Conservation (phyloP, 1,284 basidiomycete genomes). For the Coniferiporia weirii region DNA sequence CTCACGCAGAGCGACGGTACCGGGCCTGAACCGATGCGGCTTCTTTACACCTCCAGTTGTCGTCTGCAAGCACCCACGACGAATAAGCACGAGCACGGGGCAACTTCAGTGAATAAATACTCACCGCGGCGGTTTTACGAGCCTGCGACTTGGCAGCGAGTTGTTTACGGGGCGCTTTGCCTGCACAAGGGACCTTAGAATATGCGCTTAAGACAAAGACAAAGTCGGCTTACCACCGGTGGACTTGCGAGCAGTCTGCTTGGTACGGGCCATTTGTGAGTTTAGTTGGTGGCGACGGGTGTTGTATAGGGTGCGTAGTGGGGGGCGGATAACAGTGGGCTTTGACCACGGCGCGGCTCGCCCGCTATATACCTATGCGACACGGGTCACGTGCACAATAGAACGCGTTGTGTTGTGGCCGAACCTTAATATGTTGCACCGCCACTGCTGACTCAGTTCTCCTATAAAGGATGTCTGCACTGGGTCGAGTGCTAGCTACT, state of each 20-base stretch:
- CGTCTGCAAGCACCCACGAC: constrained; percentile 24
- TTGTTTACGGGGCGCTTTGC: constrained; percentile 64
- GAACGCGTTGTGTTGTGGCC: constrained; percentile 12
- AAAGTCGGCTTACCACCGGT: constrained; percentile 38
- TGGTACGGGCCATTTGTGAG: constrained; percentile 31
- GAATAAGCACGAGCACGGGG: no score
- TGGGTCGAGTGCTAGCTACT: not conserved
- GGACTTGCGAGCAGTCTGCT: constrained; percentile 64
- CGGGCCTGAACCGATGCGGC: constrained; percentile 61
- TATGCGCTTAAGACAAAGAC: not conserved
- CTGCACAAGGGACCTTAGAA: constrained; percentile 22
- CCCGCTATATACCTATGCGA: constrained; percentile 4
- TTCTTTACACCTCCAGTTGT: constrained; percentile 78
- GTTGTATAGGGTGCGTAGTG: not conserved
- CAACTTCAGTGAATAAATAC: not conserved
- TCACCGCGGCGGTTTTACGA: constrained; percentile 34
- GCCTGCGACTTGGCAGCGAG: constrained; percentile 61
- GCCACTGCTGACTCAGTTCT: constrained; percentile 10
- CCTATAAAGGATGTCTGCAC: constrained; percentile 5
- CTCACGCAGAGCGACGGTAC: constrained; percentile 80
- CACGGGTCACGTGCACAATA: constrained; percentile 11
- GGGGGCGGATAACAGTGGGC: not conserved
- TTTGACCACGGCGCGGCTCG: not conserved
- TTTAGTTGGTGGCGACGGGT: constrained; percentile 20
- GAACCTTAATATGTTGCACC: constrained; percentile 13